Conservation (phyloP, 2,329 filamentous ascomycete genomes). For the Teratosphaeria epicoccoides region DNA sequence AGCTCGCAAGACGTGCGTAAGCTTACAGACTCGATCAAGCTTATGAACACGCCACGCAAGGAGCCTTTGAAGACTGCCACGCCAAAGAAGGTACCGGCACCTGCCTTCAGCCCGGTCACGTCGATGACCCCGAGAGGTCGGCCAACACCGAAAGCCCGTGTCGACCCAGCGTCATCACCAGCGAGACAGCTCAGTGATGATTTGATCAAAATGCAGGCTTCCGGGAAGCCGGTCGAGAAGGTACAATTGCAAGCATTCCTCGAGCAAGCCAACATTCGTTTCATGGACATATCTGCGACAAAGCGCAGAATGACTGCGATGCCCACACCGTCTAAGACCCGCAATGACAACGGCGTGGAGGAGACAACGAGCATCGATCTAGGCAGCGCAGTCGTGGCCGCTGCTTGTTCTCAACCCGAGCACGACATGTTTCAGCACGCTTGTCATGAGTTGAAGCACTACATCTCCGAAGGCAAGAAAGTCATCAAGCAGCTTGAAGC, state of each 20-base stretch:
- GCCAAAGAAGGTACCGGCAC: constrained; percentile 29
- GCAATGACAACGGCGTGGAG: constrained; percentile 6
- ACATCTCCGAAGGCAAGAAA: constrained; percentile 83
- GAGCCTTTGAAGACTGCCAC: constrained; percentile 30
- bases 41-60: constrained; percentile 40
- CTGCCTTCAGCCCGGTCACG: constrained; percentile 32
- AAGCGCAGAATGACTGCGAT: constrained; percentile 79
- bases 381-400: constrained; percentile 74
- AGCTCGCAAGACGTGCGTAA: constrained; percentile 10
- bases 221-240: constrained; percentile 16
- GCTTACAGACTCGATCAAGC: constrained; percentile 35
- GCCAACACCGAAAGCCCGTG: constrained; percentile 21
- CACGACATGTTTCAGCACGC: constrained; percentile 90
- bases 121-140: constrained; percentile 27
- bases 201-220: constrained; percentile 10
- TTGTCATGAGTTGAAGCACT: constrained; percentile 90
- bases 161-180: constrained; percentile 13
- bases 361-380: constrained; percentile 37
- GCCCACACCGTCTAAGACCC: constrained; percentile 30
- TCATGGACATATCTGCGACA: constrained; percentile 97
- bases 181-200: constrained; percentile 20
- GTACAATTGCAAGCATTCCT: constrained; percentile 78
- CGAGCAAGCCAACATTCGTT: constrained; percentile 89
- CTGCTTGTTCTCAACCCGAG: constrained; percentile 84
- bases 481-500: constrained; percentile 86